A percentile compares a stretch with the other conserved stretches of the same genome.
phyloP scores from a whole-genome alignment of 2,329 filamentous ascomycete species.

The Sporothrix euskadiensis region DNA sequence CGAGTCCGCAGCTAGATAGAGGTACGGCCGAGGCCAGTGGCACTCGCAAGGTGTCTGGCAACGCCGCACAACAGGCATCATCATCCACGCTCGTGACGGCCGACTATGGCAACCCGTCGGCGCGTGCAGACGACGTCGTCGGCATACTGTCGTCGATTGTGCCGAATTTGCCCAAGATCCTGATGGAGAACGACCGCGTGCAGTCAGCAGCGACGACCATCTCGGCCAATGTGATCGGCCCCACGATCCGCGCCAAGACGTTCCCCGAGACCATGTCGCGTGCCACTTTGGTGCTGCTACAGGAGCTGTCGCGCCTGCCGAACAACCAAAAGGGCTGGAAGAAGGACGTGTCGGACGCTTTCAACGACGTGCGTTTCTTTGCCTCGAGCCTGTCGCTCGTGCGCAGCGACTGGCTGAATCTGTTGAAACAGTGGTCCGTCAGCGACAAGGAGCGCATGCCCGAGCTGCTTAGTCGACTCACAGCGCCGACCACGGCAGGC shows the following conservation, averaged over 20 bases:
- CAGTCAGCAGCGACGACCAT: constrained; percentile 75
- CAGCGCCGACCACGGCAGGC: constrained; percentile 86
- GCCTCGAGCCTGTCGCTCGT: constrained; percentile 66
- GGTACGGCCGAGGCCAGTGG: constrained; percentile 35
- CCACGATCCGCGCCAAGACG: constrained; percentile 76
- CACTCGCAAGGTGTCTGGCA: constrained; percentile 39
- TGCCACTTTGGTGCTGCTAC: constrained; percentile 70
- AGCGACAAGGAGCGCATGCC: constrained; percentile 85
- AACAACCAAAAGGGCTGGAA: constrained; percentile 88
- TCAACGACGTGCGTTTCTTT: constrained; percentile 88
- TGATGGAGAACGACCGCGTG: constrained; percentile 84
- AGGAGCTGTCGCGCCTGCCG: constrained; percentile 73
- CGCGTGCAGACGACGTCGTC: constrained; percentile 72
- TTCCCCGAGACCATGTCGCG: constrained; percentile 84
- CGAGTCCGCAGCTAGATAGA: constrained; percentile 39
- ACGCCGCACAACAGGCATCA: neutral
- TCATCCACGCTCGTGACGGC: neutral
- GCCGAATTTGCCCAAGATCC: constrained; percentile 75
- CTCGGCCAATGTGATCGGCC: constrained; percentile 78
- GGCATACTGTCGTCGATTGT: constrained; percentile 76
- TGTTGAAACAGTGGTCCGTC: constrained; percentile 80
- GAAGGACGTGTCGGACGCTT: constrained; percentile 87
- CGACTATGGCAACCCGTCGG: constrained; percentile 39
- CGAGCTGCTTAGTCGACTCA: constrained; percentile 76
- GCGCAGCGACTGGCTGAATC: constrained; percentile 69